Evolutionary conservation across 768 basidiomycete genomes (phyloP), one percentile per base, ranked within the genome.

Genomic region (Inosperma sp.): DNA sequence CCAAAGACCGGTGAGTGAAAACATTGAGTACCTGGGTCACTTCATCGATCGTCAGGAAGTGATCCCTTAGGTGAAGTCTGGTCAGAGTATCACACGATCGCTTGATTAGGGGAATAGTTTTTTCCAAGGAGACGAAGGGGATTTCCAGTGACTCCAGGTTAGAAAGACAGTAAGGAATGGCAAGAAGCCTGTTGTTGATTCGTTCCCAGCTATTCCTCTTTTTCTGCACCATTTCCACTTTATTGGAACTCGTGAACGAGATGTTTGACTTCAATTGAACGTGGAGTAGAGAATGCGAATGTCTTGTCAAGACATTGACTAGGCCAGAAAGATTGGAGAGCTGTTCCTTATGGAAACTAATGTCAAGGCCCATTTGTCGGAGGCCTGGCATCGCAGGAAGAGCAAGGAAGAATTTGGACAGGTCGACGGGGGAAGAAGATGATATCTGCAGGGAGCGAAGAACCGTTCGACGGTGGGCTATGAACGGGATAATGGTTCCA

Each of bases 391-490:
- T 56, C 2, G 51, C 16, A 6, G 61, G 59, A 2, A 72, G 57
- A 3, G 66, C 57, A 3, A 49, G 41, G 45, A 74, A 68, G 48
- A 74, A 68, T 3, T 56, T 33, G 7, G 70, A 66, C 12, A 71
- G 56, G 54, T 73, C 68, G 8, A 57, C 55, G 4, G 56, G 51
- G 7, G 67, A 67, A 0, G 59, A 55, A 1, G 72, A 73, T 1
- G 64, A 59, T n/a, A 75, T 64, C 0, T 58, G 56, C n/a, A 75
- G 60, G 10, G 57, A 60, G 9, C 46, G 59, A 22, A 75, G 59
- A 2, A 63, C 57, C 13, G 50, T 39, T 6, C 60, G 51, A 9
- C 66, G 64, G 30, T 56, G 59, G 12, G 61, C 58, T 17, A 72
- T 60, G 54, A 71, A 70, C 4, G 71, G 68, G 5, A 65, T 56